Evolutionary conservation across 805 yeast genomes (phyloP), one percentile per base, ranked within the genome.

Genomic region (Candida awuae): DNA sequence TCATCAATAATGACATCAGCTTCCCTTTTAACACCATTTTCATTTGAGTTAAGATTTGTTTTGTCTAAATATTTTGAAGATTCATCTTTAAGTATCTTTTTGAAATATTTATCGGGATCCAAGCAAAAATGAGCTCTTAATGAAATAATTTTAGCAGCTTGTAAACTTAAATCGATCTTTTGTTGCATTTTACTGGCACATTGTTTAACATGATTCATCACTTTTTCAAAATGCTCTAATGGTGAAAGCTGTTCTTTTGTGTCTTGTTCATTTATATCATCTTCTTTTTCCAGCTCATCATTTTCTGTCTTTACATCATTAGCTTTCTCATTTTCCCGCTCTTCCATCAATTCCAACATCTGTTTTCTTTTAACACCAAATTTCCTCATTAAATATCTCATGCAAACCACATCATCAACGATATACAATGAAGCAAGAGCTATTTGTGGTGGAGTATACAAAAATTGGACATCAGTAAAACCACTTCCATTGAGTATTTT

Each of bases 361-460:
- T 46, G 54, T 47, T 47, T 52, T 50, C 38, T 47, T 43, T 49
- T 54, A 17, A 50, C 43, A 33, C 68, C 65, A 47, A 80, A 80
- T 56, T 83, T 84, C 48, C 71, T 67, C 46, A 71, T 70, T 46
- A 90, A 60, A 59, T 88, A 88, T 45, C 75, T 68, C 39, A 74
- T 75, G 2, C 83, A 73, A 28, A 84, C 61, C 18, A 70, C 73
- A 45, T 70, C 75, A 58, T 86, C 84, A 12, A 70, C 74, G 38
- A 71, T 68, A 62, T 81, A 75, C 54, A 88, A 67, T 13, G 92
- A 85, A 0, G 96, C 92, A 37, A 92, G 65, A 1, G 97, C 96
- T 22, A 92, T 84, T 54, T 92, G 98, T 1, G 97, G 95, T 1
- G 99, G 99, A 0, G 97, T 80, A 61, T 64, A 90, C 26, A 77